These are phyloP conservation scores for Cicer chorassanicum DNA, from an alignment of 306 rosid species.

Conservation along the genomic window DNA sequence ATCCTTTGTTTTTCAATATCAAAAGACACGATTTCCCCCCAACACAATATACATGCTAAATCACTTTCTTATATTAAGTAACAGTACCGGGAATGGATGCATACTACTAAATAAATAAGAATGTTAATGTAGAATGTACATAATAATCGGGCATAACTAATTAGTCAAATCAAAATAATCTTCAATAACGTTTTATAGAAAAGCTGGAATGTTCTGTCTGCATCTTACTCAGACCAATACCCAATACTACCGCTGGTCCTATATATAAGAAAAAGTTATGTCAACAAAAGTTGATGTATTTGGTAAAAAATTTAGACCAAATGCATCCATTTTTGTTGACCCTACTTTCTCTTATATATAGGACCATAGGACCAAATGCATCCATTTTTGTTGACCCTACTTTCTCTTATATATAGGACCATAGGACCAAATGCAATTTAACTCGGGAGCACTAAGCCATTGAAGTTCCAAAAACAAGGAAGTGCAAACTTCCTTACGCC, in stretches of 20 bases:
- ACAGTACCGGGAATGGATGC: neutral
- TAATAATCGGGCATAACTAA: conserved; percentile 29
- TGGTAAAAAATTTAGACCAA: too few relatives aligned
- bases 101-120: conserved; percentile 15
- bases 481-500: neutral
- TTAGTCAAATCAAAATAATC: conserved; percentile 26
- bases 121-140: conserved; percentile 16
- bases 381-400: too few relatives aligned
- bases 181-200: conserved; percentile 29
- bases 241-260: neutral
- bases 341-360: neutral
- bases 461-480: conserved; percentile 9
- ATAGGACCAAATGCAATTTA: conserved; percentile 17
- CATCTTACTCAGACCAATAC: conserved; percentile 31
- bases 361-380: conserved; percentile 12
- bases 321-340: too few relatives aligned
- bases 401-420: neutral
- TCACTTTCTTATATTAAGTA: conserved; percentile 26
- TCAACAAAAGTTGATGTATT: too few relatives aligned
- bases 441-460: conserved; percentile 17
- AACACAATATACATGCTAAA: neutral
- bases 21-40: conserved; percentile 10
- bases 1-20: conserved; percentile 20
- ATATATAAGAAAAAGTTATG: too few relatives aligned
- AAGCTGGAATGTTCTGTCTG: conserved; percentile 6